Evolutionary conservation across 1,139 yeast genomes (phyloP).

Genomic region (Yarrowia galli): DNA sequence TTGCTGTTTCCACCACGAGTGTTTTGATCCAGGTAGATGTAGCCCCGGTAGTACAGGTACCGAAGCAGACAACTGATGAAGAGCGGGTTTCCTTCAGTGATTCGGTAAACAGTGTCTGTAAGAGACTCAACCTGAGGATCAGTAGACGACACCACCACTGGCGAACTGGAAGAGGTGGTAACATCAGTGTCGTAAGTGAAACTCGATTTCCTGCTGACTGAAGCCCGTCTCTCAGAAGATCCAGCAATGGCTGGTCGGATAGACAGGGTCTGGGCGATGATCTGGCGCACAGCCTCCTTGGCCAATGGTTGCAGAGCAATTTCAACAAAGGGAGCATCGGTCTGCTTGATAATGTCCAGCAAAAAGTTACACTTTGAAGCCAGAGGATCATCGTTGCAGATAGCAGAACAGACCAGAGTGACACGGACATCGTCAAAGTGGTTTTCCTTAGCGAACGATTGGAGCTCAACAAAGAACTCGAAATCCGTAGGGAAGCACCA

Average conservation of each 20-base stretch:
- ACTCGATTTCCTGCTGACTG: constrained; percentile 28
- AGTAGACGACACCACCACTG: constrained; percentile 34
- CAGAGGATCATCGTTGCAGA: constrained; percentile 40
- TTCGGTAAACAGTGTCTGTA: constrained; percentile 45
- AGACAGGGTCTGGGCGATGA: constrained; percentile 46
- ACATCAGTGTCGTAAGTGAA: constrained; percentile 20
- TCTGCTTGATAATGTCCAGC: constrained; percentile 35
- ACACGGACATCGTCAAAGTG: constrained; percentile 45
- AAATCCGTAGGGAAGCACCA: constrained; percentile 53
- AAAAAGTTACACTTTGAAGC: constrained; percentile 35
- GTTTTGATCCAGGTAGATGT: constrained; percentile 44
- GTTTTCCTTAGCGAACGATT: constrained; percentile 46
- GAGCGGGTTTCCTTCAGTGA: constrained; percentile 49
- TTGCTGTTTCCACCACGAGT: constrained; percentile 40
- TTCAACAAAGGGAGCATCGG: constrained; percentile 45
- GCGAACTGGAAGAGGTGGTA: not conserved
- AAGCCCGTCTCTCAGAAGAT: constrained; percentile 15
- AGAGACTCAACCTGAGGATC: constrained; percentile 48
- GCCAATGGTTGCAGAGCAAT: constrained; percentile 45
- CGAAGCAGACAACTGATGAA: constrained; percentile 45
- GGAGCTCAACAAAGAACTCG: constrained; percentile 46
- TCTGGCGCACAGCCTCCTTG: constrained; percentile 46
- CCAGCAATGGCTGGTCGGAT: constrained; percentile 38
- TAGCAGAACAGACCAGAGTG: constrained; percentile 47
- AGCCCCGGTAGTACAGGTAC: constrained; percentile 44